These are phyloP conservation scores for Pterulicium gracile DNA, from an alignment of 1,284 basidiomycete genomes.

Conservation along the genomic window DNA sequence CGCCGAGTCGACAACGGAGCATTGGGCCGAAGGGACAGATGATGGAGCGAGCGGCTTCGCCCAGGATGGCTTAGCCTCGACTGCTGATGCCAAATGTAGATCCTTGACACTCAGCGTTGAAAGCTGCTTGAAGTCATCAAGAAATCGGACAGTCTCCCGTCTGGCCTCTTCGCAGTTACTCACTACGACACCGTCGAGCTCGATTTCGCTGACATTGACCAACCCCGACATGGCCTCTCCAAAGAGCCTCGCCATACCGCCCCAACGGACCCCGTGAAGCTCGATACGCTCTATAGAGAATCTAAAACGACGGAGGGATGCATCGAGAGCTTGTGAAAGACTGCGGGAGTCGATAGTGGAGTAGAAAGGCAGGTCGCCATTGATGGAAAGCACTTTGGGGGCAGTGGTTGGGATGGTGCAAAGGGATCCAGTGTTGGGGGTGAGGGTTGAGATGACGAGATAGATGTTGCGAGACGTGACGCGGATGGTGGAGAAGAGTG, in stretches of 20 bases:
- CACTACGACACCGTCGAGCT: background rate
- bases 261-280: background rate
- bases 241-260: background rate
- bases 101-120: background rate
- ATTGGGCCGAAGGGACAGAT: background rate
- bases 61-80: background rate
- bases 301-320: background rate
- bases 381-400: background rate
- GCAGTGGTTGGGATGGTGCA: background rate
- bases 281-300: background rate
- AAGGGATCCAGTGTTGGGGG: background rate
- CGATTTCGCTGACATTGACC: background rate
- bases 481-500: background rate
- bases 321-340: background rate
- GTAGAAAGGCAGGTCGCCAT: background rate
- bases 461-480: background rate
- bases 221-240: background rate
- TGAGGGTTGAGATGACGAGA: background rate
- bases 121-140: background rate
- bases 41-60: no score
- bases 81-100: background rate
- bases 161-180: background rate
- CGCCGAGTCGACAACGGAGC: background rate
- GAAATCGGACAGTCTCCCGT: background rate
- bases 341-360: background rate